A percentile compares a stretch with the other conserved stretches of the same genome.
phyloP scores from a whole-genome alignment of 345 rosid species.

The Streptanthus diversifolius region DNA sequence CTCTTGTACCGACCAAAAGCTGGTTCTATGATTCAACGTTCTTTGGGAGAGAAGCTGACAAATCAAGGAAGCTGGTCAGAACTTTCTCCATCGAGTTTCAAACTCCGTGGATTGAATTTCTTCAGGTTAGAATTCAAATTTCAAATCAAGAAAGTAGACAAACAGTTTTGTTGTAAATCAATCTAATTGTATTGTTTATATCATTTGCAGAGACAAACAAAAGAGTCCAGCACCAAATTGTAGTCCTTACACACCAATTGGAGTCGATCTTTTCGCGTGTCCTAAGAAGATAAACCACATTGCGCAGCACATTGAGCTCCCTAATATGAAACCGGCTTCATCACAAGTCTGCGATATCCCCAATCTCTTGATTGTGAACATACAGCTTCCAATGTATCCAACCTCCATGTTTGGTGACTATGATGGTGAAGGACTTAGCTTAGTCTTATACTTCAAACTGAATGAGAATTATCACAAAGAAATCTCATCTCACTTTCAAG shows the following conservation, averaged over 20 bases:
- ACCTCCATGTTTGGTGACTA: slow-evolving; percentile 56
- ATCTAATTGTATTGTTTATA: not conserved
- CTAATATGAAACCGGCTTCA: slow-evolving; percentile 36
- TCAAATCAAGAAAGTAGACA: slow-evolving; percentile 11
- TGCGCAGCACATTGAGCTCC: slow-evolving; percentile 77
- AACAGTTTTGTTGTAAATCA: not conserved
- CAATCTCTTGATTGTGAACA: slow-evolving; percentile 57
- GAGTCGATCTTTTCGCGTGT: slow-evolving; percentile 62
- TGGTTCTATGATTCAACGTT: slow-evolving; percentile 42
- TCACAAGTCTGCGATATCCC: slow-evolving; percentile 45
- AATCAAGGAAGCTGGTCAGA: slow-evolving; percentile 62
- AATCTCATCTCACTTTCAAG: slow-evolving; percentile 60
- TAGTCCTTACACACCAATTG: slow-evolving; percentile 66
- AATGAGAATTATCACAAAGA: slow-evolving; percentile 53
- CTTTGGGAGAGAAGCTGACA: slow-evolving; percentile 34
- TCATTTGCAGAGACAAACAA: slow-evolving; percentile 58
- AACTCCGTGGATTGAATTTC: slow-evolving; percentile 61
- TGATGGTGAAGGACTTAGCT: slow-evolving; percentile 88
- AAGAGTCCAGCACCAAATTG: slow-evolving; percentile 57
- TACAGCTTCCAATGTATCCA: slow-evolving; percentile 81
- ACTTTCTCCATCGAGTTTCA: slow-evolving; percentile 59
- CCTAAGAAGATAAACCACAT: slow-evolving; percentile 64
- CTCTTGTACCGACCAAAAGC: slow-evolving; percentile 55
- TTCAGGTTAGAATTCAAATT: slow-evolving; percentile 44
- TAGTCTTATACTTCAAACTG: slow-evolving; percentile 62